Evolutionary conservation across 805 yeast genomes (phyloP).

Genomic region (Komagataella populi): DNA sequence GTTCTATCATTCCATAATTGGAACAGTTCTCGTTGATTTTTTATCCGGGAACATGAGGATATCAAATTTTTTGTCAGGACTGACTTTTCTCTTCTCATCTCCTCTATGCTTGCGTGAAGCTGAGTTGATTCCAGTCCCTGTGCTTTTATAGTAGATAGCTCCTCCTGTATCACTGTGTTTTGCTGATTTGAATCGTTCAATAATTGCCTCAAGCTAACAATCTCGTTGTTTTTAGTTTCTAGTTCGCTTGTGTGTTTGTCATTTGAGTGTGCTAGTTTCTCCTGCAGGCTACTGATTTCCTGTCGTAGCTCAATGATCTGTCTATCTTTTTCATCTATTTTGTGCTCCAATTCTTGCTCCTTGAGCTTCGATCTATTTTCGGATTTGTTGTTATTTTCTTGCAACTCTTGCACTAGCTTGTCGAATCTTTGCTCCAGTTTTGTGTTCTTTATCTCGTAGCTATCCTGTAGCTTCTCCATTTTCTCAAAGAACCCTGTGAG

Average conservation of each 20-base stretch:
- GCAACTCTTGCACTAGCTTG: neutral
- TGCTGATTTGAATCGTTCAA: neutral
- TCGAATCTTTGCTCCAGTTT: neutral
- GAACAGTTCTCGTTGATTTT: neutral
- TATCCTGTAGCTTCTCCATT: neutral
- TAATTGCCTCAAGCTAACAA: neutral
- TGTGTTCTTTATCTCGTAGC: neutral
- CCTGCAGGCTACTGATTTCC: neutral
- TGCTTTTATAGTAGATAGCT: neutral
- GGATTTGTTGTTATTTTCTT: neutral
- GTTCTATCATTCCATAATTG: neutral
- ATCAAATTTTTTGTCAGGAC: neutral
- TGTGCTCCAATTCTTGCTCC: neutral
- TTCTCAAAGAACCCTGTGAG: neutral
- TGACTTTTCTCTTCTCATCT: neutral
- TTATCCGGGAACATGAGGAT: neutral
- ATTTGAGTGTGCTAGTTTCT: neutral
- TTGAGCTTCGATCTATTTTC: neutral
- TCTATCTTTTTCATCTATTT: neutral
- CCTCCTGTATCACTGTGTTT: neutral
- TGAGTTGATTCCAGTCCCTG: neutral
- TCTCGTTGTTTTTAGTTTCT: neutral
- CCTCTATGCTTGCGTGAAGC: neutral
- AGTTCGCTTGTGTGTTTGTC: neutral
- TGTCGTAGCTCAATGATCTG: neutral